A percentile compares a stretch with the other conserved stretches of the same genome.
phyloP scores from a whole-genome alignment of 2,329 filamentous ascomycete species.

The Aspergillus sp. region DNA sequence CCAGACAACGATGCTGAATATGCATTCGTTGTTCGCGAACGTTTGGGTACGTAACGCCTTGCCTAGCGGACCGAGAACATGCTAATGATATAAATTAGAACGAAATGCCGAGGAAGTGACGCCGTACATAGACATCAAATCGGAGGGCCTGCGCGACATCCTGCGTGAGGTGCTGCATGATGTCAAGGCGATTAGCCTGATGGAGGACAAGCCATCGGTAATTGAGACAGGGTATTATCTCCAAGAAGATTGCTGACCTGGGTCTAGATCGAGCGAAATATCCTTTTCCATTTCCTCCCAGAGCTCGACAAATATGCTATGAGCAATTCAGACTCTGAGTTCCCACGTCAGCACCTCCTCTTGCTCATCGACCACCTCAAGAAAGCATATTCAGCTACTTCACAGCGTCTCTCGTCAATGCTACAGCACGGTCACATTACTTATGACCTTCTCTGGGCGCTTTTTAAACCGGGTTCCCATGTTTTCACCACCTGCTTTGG shows the following conservation, averaged over 20 bases:
- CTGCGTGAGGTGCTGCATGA: neutral
- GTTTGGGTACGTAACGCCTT: neutral
- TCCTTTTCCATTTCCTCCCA: neutral
- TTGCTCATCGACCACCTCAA: neutral
- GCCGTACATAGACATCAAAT: neutral
- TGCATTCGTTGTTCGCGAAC: conserved; percentile 1
- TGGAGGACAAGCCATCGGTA: neutral
- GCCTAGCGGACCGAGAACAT: neutral
- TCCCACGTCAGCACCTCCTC: neutral
- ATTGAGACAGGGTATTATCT: neutral
- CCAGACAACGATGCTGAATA: neutral
- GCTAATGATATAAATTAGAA: neutral
- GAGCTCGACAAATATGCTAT: neutral
- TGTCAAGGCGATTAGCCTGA: neutral
- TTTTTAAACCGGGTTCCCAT: neutral
- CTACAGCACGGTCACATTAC: neutral
- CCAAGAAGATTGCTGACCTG: neutral
- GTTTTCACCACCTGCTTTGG: neutral
- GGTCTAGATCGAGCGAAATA: neutral
- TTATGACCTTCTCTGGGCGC: neutral
- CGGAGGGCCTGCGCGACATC: neutral
- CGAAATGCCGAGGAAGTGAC: neutral
- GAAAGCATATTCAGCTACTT: neutral
- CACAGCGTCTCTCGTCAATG: neutral
- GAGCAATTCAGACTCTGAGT: neutral